These are phyloP conservation scores for Globisporangium nagaii DNA, from an alignment of 352 stramenopile genomes.

Conservation along the genomic window DNA sequence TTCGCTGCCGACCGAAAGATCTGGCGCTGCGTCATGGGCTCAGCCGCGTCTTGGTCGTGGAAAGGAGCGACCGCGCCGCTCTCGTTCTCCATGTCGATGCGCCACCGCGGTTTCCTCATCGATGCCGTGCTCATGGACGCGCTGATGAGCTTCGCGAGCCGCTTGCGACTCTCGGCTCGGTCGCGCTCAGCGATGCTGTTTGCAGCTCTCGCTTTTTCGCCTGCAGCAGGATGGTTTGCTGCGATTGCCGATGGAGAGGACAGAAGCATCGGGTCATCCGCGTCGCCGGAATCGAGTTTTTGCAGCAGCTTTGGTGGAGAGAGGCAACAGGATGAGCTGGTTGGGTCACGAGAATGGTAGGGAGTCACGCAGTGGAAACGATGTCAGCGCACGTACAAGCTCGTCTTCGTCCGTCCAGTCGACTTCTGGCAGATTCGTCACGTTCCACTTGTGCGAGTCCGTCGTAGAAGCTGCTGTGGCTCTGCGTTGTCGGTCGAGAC, in stretches of 20 bases:
- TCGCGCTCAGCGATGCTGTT: constrained; percentile 23
- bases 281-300: constrained; percentile 19
- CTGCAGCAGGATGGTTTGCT: neutral
- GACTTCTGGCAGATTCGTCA: constrained; percentile 32
- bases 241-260: neutral
- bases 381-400: constrained; percentile 16
- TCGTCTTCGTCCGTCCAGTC: constrained; percentile 58
- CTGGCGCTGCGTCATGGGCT: constrained; percentile 23
- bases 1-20: constrained; percentile 35
- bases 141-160: constrained; percentile 32
- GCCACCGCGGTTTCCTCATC: constrained; percentile 43
- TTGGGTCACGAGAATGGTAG: too few relatives aligned
- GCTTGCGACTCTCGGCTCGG: constrained; percentile 35
- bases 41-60: constrained; percentile 11
- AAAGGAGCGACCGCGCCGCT: constrained; percentile 26
- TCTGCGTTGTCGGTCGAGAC: neutral
- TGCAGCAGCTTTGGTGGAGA: constrained; percentile 17
- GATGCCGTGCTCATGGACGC: constrained; percentile 16
- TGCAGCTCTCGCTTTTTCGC: neutral
- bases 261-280: constrained; percentile 2
- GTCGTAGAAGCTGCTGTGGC: neutral
- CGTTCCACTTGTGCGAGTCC: neutral
- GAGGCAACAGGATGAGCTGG: neutral
- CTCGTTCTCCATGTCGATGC: constrained; percentile 31
- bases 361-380: too few relatives aligned